phyloP scores from a whole-genome alignment of 148 eudicot genomes.

The Amaranthus cruentus region DNA sequence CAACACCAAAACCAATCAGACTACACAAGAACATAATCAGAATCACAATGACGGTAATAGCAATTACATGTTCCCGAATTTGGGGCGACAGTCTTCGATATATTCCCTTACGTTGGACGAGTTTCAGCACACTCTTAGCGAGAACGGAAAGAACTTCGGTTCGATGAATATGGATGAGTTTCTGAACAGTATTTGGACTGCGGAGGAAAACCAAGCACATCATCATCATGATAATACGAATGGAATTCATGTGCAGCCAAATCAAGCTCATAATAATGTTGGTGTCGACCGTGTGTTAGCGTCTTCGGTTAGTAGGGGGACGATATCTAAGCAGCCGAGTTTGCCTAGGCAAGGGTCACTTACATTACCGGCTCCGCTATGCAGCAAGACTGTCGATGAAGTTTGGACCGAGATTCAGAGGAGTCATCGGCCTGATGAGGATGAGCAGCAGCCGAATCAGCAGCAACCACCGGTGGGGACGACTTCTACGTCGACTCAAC shows the following conservation, averaged over 20 bases:
- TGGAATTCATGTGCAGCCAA: no score
- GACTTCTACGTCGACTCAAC: conserved; percentile 34
- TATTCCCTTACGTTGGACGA: conserved; percentile 87
- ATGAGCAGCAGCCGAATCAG: conserved; percentile 18
- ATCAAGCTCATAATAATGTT: no score
- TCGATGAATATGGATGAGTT: conserved; percentile 99
- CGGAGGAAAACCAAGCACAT: conserved; percentile 65
- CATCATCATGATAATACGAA: no score
- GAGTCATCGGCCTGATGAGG: conserved; percentile 27
- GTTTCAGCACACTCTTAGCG: conserved; percentile 69
- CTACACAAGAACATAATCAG: no score
- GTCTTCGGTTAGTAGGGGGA: conserved; percentile 15
- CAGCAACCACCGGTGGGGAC: background rate
- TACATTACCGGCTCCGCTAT: conserved; percentile 57
- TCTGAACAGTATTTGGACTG: conserved; percentile 88
- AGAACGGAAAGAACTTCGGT: conserved; percentile 71
- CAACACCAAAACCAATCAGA: no score
- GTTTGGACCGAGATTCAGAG: conserved; percentile 87
- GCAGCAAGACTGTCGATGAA: conserved; percentile 80
- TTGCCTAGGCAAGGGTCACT: conserved; percentile 72
- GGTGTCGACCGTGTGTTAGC: background rate
- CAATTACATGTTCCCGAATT: conserved; percentile 20
- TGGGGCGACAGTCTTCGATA: conserved; percentile 68
- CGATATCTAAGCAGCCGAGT: conserved; percentile 38
- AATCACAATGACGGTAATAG: conserved; percentile 6